Conservation (phyloP, 345 rosid species). For the Turritis glabra region DNA sequence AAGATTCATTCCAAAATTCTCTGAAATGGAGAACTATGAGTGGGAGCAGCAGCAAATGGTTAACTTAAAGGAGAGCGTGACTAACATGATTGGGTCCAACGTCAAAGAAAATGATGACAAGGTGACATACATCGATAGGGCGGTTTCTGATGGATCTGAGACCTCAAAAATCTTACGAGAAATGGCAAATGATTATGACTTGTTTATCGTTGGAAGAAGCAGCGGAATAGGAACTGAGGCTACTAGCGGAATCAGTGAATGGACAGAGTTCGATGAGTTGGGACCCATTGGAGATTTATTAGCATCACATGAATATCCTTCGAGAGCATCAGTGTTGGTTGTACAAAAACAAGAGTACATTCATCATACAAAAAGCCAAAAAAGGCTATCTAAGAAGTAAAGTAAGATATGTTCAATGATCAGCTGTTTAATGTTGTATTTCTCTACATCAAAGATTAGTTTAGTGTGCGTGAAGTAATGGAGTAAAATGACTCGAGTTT, state of each 20-base stretch:
- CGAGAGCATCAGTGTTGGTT: constrained; percentile 40
- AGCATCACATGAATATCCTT: constrained; percentile 50
- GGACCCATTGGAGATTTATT: constrained; percentile 63
- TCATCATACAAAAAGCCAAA: constrained; percentile 19
- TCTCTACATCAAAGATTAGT: neutral
- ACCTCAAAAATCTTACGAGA: constrained; percentile 38
- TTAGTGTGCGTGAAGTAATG: neutral
- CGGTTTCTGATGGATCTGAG: constrained; percentile 43
- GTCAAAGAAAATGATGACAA: constrained; percentile 1
- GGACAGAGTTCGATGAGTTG: constrained; percentile 65
- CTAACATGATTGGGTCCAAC: neutral
- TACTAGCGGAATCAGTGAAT: constrained; percentile 47
- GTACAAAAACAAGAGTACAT: constrained; percentile 34
- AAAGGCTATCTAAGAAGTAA: neutral
- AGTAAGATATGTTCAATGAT: neutral
- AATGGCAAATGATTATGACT: constrained; percentile 40
- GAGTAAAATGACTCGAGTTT: neutral
- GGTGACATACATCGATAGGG: constrained; percentile 27
- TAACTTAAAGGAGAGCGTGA: constrained; percentile 36
- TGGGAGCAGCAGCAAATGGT: constrained; percentile 25
- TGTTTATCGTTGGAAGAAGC: constrained; percentile 54
- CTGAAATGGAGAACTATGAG: constrained; percentile 10
- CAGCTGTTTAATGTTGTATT: neutral
- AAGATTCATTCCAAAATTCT: constrained; percentile 15
- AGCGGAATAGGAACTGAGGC: constrained; percentile 32